Evolutionary conservation across 2,329 filamentous ascomycete genomes (phyloP).

Genomic region (Alternaria arborescens): DNA sequence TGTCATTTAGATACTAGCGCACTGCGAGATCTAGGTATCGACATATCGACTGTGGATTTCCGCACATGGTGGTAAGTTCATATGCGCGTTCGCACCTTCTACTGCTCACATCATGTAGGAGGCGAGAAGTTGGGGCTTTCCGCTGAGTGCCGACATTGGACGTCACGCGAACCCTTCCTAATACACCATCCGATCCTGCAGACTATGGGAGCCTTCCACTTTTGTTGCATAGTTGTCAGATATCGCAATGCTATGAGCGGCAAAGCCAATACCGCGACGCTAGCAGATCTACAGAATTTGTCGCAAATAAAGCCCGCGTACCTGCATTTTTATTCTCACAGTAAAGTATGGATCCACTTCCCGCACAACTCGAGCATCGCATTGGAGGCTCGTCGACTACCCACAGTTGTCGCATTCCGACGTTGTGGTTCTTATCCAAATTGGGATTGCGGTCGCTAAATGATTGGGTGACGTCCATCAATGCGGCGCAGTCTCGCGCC

Average conservation of each 20-base stretch:
- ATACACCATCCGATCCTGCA: background rate
- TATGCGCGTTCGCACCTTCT: background rate
- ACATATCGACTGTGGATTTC: slow-evolving; percentile 78
- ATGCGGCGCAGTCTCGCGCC: slow-evolving; percentile 16
- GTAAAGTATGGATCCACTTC: slow-evolving; percentile 3
- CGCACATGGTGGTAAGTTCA: slow-evolving; percentile 75
- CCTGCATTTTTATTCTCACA: slow-evolving; percentile 1
- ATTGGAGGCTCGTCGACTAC: slow-evolving; percentile 5
- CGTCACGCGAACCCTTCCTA: background rate
- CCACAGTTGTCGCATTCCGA: background rate
- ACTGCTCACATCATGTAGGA: slow-evolving; percentile 36
- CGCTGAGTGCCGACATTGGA: slow-evolving; percentile 9
- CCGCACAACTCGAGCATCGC: background rate
- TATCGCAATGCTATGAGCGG: background rate
- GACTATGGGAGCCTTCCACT: background rate
- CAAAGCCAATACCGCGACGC: slow-evolving; percentile 4
- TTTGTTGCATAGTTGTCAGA: background rate
- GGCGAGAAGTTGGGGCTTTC: slow-evolving; percentile 45
- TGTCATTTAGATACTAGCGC: slow-evolving; percentile 83
- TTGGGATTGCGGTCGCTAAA: slow-evolving; percentile 15
- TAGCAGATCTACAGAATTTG: background rate
- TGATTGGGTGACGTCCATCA: slow-evolving; percentile 3
- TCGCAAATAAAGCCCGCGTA: slow-evolving; percentile 8
- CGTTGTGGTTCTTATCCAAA: background rate
- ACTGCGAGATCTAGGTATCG: slow-evolving; percentile 76